A percentile compares a stretch with the other conserved stretches of the same genome.
phyloP scores from a whole-genome alignment of 306 rosid genomes.

The Cucumis melo region DNA sequence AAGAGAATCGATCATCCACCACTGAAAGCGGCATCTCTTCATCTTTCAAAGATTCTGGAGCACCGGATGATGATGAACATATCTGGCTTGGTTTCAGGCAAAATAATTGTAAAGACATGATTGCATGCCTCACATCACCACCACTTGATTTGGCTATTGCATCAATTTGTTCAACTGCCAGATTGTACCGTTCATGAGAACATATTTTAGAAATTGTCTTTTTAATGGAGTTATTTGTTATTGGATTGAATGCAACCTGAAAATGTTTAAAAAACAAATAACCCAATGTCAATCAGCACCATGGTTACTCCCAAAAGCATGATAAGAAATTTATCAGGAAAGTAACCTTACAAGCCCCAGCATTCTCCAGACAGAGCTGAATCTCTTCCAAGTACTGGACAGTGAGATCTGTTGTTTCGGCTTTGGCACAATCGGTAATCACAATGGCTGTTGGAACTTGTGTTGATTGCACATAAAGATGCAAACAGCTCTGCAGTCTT shows the following conservation, averaged over 20 bases:
- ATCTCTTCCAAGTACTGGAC: conserved; percentile 44
- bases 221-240: conserved; percentile 61
- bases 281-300: conserved; percentile 11
- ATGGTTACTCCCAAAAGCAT: conserved; percentile 2
- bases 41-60: conserved; percentile 15
- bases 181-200: conserved; percentile 49
- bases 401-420: conserved; percentile 54
- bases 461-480: conserved; percentile 49
- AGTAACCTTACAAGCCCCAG: conserved; percentile 99
- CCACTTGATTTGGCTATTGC: conserved; percentile 81
- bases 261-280: conserved; percentile 5
- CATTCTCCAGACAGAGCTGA: conserved; percentile 49
- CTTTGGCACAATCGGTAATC: conserved; percentile 52
- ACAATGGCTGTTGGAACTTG: conserved; percentile 72
- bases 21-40: conserved; percentile 12
- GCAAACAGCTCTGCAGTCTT: conserved; percentile 57
- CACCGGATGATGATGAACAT: conserved; percentile 22
- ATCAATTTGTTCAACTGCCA: conserved; percentile 52
- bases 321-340: conserved; percentile 24
- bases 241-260: conserved; percentile 85
- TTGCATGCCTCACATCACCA: conserved; percentile 94
- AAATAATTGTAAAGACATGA: conserved; percentile 75
- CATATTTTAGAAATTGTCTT: conserved; percentile 55
- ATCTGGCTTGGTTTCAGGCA: conserved; percentile 40
- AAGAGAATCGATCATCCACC: conserved; percentile 28